Evolutionary conservation across 768 basidiomycete species (phyloP).

Genomic region (Suillus tomentosus): DNA sequence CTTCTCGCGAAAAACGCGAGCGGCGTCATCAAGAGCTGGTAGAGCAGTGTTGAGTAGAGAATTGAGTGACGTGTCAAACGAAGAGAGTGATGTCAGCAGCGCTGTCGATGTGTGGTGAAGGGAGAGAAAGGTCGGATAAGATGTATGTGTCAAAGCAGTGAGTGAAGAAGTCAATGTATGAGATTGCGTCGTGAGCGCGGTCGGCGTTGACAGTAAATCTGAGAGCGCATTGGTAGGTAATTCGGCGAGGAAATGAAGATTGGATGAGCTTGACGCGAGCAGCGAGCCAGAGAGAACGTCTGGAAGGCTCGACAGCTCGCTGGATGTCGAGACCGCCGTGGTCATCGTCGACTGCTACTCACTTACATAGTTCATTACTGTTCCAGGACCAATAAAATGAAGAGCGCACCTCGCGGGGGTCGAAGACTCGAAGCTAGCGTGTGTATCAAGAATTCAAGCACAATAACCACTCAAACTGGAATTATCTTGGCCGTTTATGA

Average conservation of each 20-base stretch:
- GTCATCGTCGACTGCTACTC: conserved; percentile 22
- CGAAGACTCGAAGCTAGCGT: not conserved
- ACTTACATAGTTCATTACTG: not conserved
- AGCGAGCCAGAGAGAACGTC: conserved; percentile 28
- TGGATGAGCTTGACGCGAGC: conserved; percentile 14
- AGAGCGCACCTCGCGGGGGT: not conserved
- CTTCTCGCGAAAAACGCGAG: conserved; percentile 68
- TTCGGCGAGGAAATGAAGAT: conserved; percentile 59
- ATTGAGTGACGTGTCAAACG: conserved; percentile 74
- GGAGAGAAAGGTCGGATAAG: conserved; percentile 91
- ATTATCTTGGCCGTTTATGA: not conserved
- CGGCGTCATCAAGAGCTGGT: conserved; percentile 74
- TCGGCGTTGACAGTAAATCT: conserved; percentile 73
- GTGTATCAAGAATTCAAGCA: not conserved
- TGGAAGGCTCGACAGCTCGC: conserved; percentile 26
- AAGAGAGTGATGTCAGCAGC: conserved; percentile 69
- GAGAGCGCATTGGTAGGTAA: conserved; percentile 67
- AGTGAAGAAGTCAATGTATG: conserved; percentile 88
- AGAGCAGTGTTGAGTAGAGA: conserved; percentile 65
- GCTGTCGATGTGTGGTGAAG: conserved; percentile 79
- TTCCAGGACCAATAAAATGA: not conserved
- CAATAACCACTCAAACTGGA: not conserved
- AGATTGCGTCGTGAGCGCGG: conserved; percentile 76
- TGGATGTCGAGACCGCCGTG: conserved; percentile 8
- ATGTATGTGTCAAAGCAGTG: conserved; percentile 86